Evolutionary conservation across 2,329 filamentous ascomycete genomes (phyloP).

Genomic region (Colletotrichum tamarilloi): DNA sequence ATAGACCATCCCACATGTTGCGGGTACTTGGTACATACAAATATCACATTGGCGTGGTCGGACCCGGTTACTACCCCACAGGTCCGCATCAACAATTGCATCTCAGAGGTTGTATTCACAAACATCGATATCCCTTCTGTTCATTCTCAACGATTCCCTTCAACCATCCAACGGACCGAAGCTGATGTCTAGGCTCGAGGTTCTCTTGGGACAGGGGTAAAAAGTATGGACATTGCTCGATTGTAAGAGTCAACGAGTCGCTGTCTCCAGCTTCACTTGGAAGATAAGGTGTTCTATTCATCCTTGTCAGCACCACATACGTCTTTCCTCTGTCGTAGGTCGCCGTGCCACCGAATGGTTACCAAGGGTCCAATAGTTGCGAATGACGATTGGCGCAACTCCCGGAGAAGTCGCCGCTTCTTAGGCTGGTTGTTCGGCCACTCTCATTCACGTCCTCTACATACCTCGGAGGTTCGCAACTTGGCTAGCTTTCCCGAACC

Average conservation of each 20-base stretch:
- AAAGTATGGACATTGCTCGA: not conserved
- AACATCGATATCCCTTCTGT: not conserved
- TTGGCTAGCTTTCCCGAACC: not conserved
- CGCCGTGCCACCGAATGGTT: not conserved
- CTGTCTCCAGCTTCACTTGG: not conserved
- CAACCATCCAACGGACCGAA: not conserved
- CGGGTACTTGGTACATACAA: conserved; percentile 12
- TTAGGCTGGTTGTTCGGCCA: not conserved
- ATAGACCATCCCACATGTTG: conserved; percentile 2
- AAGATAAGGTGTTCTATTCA: not conserved
- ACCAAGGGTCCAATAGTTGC: not conserved
- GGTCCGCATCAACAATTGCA: conserved; percentile 9
- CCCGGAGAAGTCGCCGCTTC: not conserved
- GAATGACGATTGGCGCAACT: not conserved
- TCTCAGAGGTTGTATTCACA: not conserved
- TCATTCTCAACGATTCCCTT: not conserved
- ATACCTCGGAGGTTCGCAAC: not conserved
- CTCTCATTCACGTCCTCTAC: not conserved
- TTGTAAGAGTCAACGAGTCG: not conserved
- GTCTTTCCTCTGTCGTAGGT: not conserved
- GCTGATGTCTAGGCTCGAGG: not conserved
- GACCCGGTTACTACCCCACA: not conserved
- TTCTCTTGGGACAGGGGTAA: not conserved
- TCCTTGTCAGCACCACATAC: not conserved
- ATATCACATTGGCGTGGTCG: not conserved